Evolutionary conservation across 129 eudicot genomes (phyloP).

Genomic region (Helianthus annuus): HanXRQr2.0-SUNRISE NC_035449.2:46641929-46642428

Average conservation of each 20-base stretch:
- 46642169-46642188: slow-evolving; percentile 83
- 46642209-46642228: slow-evolving; percentile 91
- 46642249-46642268: slow-evolving; percentile 80
- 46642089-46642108: slow-evolving; percentile 93
- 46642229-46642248: slow-evolving; percentile 87
- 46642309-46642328: slow-evolving; percentile 80
- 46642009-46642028: slow-evolving; percentile 93
- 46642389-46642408: slow-evolving; percentile 65
- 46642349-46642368: slow-evolving; percentile 53
- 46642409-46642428: slow-evolving; percentile 65
- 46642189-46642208: slow-evolving; percentile 94
- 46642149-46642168: slow-evolving; percentile 90
- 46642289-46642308: slow-evolving; percentile 66
- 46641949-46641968: slow-evolving; percentile 67
- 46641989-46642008: slow-evolving; percentile 90
- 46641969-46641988: slow-evolving; percentile 90
- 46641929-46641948: slow-evolving; percentile 31
- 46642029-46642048: slow-evolving; percentile 98
- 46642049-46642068: slow-evolving; percentile 94
- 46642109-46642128: slow-evolving; percentile 94
- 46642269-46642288: slow-evolving; percentile 71
- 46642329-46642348: slow-evolving; percentile 68
- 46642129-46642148: slow-evolving; percentile 79
- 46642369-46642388: slow-evolving; percentile 78
- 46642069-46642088: slow-evolving; percentile 90